A percentile compares a stretch with the other conserved stretches of the same genome.
phyloP scores from a whole-genome alignment of 83 land plant species.

The Diphasiastrum complanatum region DNA sequence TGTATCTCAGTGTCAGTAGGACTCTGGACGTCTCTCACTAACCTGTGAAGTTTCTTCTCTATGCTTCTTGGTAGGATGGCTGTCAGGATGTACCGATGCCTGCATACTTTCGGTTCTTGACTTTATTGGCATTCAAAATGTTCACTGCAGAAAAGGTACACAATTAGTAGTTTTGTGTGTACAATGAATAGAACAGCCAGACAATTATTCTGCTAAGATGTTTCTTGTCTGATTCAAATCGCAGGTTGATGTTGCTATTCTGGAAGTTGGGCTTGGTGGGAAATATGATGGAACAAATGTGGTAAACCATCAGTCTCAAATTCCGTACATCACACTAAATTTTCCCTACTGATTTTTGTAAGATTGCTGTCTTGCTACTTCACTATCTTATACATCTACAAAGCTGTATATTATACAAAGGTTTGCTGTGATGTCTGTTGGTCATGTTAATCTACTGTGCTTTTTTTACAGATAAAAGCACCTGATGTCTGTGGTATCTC shows the following conservation, averaged over 20 bases:
- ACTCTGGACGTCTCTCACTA: too few species aligned
- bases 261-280: slow-evolving; percentile 28
- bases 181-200: neutral
- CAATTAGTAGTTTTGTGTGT: neutral
- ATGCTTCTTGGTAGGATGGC: neutral
- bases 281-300: slow-evolving; percentile 26
- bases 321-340: too few species aligned
- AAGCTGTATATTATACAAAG: neutral
- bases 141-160: slow-evolving; percentile 22
- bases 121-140: slow-evolving; percentile 23
- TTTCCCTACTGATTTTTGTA: neutral
- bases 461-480: slow-evolving; percentile 8
- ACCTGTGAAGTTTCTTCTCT: too few species aligned
- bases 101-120: slow-evolving; percentile 21
- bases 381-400: neutral
- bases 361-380: neutral
- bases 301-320: neutral
- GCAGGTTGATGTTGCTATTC: slow-evolving; percentile 25
- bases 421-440: neutral
- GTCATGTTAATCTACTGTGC: neutral
- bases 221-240: neutral
- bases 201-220: neutral
- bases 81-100: slow-evolving; percentile 16
- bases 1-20: too few species aligned
- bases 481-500: slow-evolving; percentile 23